Base-by-base conservation (phyloP, 768 basidiomycete species). In the Agrocybe pediades region DNA sequence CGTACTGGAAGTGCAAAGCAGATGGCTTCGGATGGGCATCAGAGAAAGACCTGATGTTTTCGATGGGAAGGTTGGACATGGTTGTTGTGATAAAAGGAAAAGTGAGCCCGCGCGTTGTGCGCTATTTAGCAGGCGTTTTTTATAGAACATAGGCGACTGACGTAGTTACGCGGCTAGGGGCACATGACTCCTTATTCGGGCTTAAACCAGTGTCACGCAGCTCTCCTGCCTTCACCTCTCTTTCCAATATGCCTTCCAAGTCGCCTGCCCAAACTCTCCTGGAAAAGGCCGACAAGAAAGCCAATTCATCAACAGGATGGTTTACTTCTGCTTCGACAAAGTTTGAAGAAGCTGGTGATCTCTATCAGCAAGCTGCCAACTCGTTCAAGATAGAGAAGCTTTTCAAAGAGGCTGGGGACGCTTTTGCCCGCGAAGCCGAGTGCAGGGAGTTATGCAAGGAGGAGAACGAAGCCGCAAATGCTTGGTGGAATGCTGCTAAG, bases 401-500 rank as follows among this genome's bases (percentile, higher is more conserved):
- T 53, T 98, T 93, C 77, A 90, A 87, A 68, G 90, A 93, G 58
- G 90, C 93, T 1, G 97, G 97, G 2, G 91, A 95, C 71, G 85
- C 91, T 13, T 96, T 95, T 66, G 84, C 93, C 39, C 83, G 89
- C 59, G 97, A 98, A 66, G 97, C 96, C 1, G 95, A 98, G 63
- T 97, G 95, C 69, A 83, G 95, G 62, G 87, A 95, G 72, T 85
- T 87, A 55, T 88, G 85, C 63, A 88, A 90, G 43, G 96, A 98
- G 72, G 71, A 68, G 43, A 94, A 94, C 60, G 97, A 98, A 61
- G 95, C 96, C n/a, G 90, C 95, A 19, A 96, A 95, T 67, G 95
- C 95, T 8, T 98, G 90, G 88, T 98, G 96, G 92, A 97, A 96
- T 67, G 95, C 97, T 11, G 87, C 92, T 27, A 98, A 98, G 74